Evolutionary conservation across 306 rosid species (phyloP).

Genomic region (Cucumis hystrix): DNA sequence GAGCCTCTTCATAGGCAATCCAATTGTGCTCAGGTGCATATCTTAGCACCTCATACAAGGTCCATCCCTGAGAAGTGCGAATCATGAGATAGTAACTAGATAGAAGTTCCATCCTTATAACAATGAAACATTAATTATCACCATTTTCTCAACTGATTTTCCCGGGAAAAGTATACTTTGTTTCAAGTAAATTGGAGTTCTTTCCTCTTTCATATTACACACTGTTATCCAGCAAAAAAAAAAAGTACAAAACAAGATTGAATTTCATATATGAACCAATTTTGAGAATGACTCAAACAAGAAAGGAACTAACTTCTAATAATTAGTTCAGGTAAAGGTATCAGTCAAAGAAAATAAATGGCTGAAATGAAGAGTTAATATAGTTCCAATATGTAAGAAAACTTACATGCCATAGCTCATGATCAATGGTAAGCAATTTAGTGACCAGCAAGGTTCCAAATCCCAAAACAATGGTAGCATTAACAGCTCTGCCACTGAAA

Average conservation of each 20-base stretch:
- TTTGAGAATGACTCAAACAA: background rate
- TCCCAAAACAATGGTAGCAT: constrained; percentile 71
- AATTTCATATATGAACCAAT: background rate
- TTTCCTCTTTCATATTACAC: background rate
- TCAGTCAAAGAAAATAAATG: background rate
- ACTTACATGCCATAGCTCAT: constrained; percentile 90
- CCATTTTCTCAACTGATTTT: background rate
- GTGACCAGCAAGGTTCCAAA: constrained; percentile 74
- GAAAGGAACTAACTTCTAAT: background rate
- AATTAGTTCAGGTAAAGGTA: background rate
- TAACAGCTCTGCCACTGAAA: constrained; percentile 35
- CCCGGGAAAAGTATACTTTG: background rate
- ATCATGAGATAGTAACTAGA: background rate
- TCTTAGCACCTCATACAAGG: constrained; percentile 76
- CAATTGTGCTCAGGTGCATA: constrained; percentile 97
- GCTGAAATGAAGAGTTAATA: background rate
- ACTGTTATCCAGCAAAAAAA: background rate
- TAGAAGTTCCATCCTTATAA: background rate
- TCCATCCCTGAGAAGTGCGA: constrained; percentile 64
- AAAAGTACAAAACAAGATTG: background rate
- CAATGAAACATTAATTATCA: background rate
- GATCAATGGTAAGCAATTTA: constrained; percentile 76
- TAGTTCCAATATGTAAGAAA: background rate
- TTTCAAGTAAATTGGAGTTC: background rate
- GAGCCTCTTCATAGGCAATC: constrained; percentile 88